These are phyloP conservation scores for Hypoxylon subgilvum DNA, from an alignment of 495 filamentous ascomycete species.

Conservation along the genomic window DNA sequence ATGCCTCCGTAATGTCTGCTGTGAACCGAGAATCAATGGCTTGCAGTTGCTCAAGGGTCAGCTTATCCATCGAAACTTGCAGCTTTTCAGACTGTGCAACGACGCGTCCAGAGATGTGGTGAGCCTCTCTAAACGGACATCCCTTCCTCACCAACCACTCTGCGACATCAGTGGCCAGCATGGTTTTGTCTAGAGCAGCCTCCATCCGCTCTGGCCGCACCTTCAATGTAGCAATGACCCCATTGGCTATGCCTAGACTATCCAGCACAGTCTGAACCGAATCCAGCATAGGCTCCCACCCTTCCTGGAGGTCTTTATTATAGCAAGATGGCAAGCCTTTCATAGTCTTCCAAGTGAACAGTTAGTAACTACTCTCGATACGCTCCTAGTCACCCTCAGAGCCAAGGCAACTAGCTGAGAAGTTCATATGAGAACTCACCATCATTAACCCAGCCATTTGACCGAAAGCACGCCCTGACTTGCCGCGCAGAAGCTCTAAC, in stretches of 20 bases:
- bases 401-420: too few species aligned
- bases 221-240: slow-evolving; percentile 76
- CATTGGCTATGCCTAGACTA: slow-evolving; percentile 85
- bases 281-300: slow-evolving; percentile 85
- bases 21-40: slow-evolving; percentile 77
- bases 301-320: slow-evolving; percentile 95
- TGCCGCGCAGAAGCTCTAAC: slow-evolving; percentile 86
- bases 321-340: slow-evolving; percentile 91
- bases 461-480: slow-evolving; percentile 82
- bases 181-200: slow-evolving; percentile 68
- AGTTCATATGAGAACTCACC: too few species aligned
- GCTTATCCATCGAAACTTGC: slow-evolving; percentile 75
- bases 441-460: slow-evolving; percentile 88
- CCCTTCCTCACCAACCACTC: slow-evolving; percentile 93
- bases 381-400: too few species aligned
- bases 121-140: slow-evolving; percentile 81
- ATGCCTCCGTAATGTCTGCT: slow-evolving; percentile 71
- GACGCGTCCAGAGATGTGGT: slow-evolving; percentile 85
- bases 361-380: too few species aligned
- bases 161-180: slow-evolving; percentile 83
- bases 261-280: slow-evolving; percentile 84
- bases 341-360: too few species aligned
- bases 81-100: slow-evolving; percentile 72
- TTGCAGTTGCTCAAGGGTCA: slow-evolving; percentile 71
- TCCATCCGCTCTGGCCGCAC: slow-evolving; percentile 77